Evolutionary conservation across 2,329 filamentous ascomycete species (phyloP).

Genomic region (Thielaviopsis ethacetica): DNA sequence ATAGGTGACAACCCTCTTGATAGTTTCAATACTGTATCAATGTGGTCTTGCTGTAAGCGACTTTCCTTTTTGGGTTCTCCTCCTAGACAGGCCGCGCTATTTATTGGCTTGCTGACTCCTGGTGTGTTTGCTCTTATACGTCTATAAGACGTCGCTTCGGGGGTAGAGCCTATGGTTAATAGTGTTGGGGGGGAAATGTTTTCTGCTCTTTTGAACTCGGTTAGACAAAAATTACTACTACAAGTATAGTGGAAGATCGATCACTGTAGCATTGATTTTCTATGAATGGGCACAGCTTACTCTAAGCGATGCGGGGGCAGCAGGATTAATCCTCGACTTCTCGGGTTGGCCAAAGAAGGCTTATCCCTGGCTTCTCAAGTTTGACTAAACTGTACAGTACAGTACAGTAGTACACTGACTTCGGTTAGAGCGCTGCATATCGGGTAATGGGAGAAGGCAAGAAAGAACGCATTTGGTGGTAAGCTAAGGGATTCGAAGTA

Average conservation of each 20-base stretch:
- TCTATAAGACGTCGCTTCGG: neutral
- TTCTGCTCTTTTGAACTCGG: neutral
- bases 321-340: neutral
- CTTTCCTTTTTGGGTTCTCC: neutral
- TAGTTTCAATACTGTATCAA: neutral
- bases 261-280: too few species aligned
- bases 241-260: too few species aligned
- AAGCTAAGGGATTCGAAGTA: neutral
- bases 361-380: neutral
- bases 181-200: neutral
- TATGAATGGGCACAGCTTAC: too few species aligned
- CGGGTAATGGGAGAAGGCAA: neutral
- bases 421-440: neutral
- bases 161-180: neutral
- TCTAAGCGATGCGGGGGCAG: neutral
- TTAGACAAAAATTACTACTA: neutral
- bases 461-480: neutral
- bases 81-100: neutral
- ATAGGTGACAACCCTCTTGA: too few species aligned
- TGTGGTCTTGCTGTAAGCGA: neutral
- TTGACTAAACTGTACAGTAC: neutral
- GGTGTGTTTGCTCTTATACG: neutral
- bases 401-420: neutral
- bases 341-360: too few species aligned
- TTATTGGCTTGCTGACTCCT: neutral